A percentile compares a stretch with the other conserved stretches of the same genome.
phyloP scores from a whole-genome alignment of 441 rosid genomes.

The Isatis lusitanica region DNA sequence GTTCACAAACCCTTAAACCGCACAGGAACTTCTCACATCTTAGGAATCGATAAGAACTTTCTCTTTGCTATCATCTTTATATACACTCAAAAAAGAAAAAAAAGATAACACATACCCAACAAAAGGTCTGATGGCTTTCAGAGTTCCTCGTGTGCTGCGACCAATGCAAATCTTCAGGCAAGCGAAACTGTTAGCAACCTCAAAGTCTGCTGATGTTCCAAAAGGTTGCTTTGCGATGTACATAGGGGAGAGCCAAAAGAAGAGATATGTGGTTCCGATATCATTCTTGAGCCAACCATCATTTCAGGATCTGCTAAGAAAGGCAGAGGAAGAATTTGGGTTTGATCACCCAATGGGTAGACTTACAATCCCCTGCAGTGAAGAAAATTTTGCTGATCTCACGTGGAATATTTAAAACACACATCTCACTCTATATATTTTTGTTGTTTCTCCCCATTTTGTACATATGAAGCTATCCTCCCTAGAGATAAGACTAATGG shows the following conservation, averaged over 20 bases:
- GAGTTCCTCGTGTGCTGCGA: background rate
- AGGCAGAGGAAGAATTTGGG: slow-evolving; percentile 9
- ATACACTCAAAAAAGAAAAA: background rate
- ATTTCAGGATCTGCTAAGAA: slow-evolving; percentile 2
- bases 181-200: slow-evolving; percentile 1
- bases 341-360: background rate
- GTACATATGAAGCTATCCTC: background rate
- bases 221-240: background rate
- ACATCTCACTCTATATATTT: background rate
- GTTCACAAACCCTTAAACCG: background rate
- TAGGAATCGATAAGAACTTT: background rate
- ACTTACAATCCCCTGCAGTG: background rate
- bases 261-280: background rate
- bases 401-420: background rate
- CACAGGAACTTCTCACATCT: background rate
- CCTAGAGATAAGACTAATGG: background rate
- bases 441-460: slow-evolving; percentile 6
- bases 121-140: background rate
- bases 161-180: background rate
- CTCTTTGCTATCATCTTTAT: background rate
- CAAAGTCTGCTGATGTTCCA: background rate
- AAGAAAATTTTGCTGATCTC: background rate
- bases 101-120: background rate
- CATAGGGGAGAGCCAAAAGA: background rate
- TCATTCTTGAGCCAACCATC: background rate